These are phyloP conservation scores for Trametes polyzona DNA, from an alignment of 1,284 basidiomycete genomes.

Conservation along the genomic window DNA sequence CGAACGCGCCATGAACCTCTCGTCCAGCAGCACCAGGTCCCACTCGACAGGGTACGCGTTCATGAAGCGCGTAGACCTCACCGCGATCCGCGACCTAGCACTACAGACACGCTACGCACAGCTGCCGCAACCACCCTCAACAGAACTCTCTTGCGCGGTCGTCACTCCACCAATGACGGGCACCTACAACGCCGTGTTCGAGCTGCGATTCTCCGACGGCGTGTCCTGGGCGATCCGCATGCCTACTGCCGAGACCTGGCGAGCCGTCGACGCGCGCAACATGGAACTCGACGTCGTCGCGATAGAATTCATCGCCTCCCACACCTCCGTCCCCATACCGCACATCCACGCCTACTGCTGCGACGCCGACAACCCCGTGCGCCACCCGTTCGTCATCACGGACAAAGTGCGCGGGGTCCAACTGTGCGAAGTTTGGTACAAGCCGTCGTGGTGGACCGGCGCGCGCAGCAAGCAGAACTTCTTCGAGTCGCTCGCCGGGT, in stretches of 20 bases:
- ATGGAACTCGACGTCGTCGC: not conserved
- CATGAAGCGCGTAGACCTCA: not conserved
- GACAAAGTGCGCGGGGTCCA: not conserved
- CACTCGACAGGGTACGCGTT: not conserved
- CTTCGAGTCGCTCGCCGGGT: conserved; percentile 1
- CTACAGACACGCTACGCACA: not conserved
- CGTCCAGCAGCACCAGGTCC: not conserved
- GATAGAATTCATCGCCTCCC: not conserved
- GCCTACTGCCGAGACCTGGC: not conserved
- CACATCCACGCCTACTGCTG: not conserved
- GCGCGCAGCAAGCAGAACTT: not conserved
- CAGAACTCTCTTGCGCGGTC: not conserved
- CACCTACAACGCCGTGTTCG: not conserved
- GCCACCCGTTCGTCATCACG: conserved; percentile 5
- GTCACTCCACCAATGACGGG: not conserved
- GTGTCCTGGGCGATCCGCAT: not conserved
- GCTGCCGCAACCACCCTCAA: not conserved
- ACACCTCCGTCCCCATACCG: not conserved
- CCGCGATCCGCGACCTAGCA: not conserved
- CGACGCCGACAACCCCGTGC: not conserved
- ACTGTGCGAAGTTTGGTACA: not conserved
- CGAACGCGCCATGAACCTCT: not conserved
- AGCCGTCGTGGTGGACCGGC: conserved; percentile 3
- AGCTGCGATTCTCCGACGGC: not conserved
- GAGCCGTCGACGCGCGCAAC: not conserved